Base-by-base conservation (phyloP, 345 rosid species). In the Lepidium didymum region DNA sequence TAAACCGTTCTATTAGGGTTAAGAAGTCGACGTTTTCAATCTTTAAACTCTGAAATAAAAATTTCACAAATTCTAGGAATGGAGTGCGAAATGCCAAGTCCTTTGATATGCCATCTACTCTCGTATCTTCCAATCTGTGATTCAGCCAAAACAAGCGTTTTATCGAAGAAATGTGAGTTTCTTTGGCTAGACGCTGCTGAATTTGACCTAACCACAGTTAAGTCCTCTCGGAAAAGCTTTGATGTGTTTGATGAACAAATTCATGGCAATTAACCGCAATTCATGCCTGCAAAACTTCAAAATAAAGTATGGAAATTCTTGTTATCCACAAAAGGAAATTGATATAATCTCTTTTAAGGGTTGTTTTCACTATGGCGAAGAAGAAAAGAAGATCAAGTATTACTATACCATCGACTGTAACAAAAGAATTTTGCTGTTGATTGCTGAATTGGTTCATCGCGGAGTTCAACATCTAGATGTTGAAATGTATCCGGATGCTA, bases 41-140 rank as follows among this genome's bases (percentile, higher is more conserved):
- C 1, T 27, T 5, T 27, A 4, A 27, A 27, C n/a, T 38, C n/a
- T 5, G n/a, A 5, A 38, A 27, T 27, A 38, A 38, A 38, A 6
- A 27, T 38, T 8, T 5, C 4, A 6, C 1, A 12, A 38, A 5
- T 4, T 11, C 5, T 49, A 49, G 15, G 15, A 27, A 61, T 52
- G 68, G 46, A 10, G 8, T 6, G 14, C 27, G 53, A 42, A 34
- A 61, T 72, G 37, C 76, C 70, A 2, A 70, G 64, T 12, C 29
- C 27, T 49, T 41, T 73, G 41, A 7, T 64, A 1, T n/a, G 51
- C 45, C 23, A 72, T 11, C 55, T 72, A 53, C 69, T 72, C 52
- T 64, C 38, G 2, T 12, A 45, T 25, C 69, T 72, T 15, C 58
- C 76, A 1, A 72, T 64, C 5, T 46, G 21, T 10, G 52, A 25